Base-by-base conservation (phyloP, 768 basidiomycete species). In the Trametopsis cervina region DNA sequence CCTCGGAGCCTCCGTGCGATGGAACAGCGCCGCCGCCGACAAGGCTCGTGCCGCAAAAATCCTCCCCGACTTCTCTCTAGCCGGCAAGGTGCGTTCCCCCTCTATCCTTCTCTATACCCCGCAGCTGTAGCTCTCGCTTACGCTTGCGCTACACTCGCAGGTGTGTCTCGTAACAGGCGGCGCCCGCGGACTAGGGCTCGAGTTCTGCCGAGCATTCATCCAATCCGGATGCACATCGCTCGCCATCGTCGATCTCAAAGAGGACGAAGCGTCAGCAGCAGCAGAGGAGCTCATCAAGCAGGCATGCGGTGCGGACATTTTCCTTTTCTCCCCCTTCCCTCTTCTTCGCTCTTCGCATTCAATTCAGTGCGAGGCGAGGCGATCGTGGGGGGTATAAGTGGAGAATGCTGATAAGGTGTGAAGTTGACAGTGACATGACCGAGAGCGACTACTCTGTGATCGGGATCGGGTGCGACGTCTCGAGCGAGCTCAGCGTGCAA, bases 161-260 rank as follows among this genome's bases (percentile, higher is more conserved):
- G 91, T 92, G 46, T 90, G 89, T 68, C 70, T 94, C 57, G 83
- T 98, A 43, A 98, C 95, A 33, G 95, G 95, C 40, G 95, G 84
- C 46, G 95, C 93, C 11, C 76, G 88, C 58, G 95, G 95, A 5
- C 70, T 98, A 40, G 95, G 95, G 5, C 76, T 86, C 55, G 85
- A 91, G 64, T 91, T 97, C 63, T 93, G 91, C 63, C 78, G 83
- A 40, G 92, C 92, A 11, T 93, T 97, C 65, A 59, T 93, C 55
- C 82, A 87, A 66, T 87, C 88, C 4, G 94, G 92, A 42, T 91
- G 89, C 64, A 83, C 82, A 22, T 73, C 74, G 45, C 63, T 97
- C 23, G 91, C 81, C 25, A 76, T 96, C 54, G 66, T 97, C 41
- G 94, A 97, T 65, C 70, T 96, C 47, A 83, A 83, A 58, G 72